These are phyloP conservation scores for Hawksworthiomyces lignivorus DNA, from an alignment of 2,329 filamentous ascomycete genomes.

Conservation along the genomic window DNA sequence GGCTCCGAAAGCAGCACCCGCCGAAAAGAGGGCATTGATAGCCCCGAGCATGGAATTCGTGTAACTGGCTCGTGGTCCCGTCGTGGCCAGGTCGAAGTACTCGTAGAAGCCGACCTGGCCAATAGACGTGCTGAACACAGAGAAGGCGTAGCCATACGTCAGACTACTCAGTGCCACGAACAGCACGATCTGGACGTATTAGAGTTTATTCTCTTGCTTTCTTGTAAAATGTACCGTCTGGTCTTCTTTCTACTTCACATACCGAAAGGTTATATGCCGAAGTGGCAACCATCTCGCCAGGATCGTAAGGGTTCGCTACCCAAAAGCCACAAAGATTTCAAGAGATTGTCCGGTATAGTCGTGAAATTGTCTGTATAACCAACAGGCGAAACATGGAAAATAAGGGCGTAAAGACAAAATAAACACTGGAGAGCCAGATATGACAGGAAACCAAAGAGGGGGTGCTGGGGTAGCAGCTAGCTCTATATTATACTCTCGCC, in stretches of 20 bases:
- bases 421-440: too few relatives aligned
- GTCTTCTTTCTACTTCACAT: neutral
- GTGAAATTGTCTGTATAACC: too few relatives aligned
- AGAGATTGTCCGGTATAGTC: neutral
- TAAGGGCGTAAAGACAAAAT: too few relatives aligned
- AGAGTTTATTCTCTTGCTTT: neutral
- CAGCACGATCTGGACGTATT: conserved; percentile 2
- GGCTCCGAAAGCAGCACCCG: conserved; percentile 6
- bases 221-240: too few relatives aligned
- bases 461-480: too few relatives aligned
- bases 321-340: neutral
- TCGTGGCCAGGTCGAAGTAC: conserved; percentile 5
- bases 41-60: conserved; percentile 8
- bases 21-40: conserved; percentile 10
- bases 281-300: conserved; percentile 2
- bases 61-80: conserved; percentile 3
- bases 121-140: conserved; percentile 9
- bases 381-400: too few relatives aligned
- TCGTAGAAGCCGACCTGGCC: conserved; percentile 9
- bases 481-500: too few relatives aligned
- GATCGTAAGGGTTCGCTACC: neutral
- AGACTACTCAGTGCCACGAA: conserved; percentile 11
- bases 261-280: conserved; percentile 6
- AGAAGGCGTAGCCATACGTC: conserved; percentile 11
- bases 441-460: too few relatives aligned